phyloP scores from a whole-genome alignment of 768 basidiomycete genomes.

The Gyrodon lividus region DNA sequence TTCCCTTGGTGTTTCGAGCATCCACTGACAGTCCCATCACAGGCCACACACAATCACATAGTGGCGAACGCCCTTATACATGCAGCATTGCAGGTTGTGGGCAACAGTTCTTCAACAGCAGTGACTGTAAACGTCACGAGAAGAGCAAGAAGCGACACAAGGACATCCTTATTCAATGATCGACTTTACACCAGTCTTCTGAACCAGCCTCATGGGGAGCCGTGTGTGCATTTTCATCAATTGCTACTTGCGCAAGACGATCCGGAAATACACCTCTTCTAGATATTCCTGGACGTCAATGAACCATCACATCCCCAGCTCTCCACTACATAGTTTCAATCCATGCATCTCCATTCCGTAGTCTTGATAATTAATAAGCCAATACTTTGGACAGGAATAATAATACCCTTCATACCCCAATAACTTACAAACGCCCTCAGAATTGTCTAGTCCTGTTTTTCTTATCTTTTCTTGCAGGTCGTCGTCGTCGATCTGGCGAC shows the following conservation, averaged over 20 bases:
- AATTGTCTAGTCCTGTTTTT: slow-evolving; percentile 7
- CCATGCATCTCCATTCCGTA: slow-evolving; percentile 4
- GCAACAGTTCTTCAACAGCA: slow-evolving; percentile 32
- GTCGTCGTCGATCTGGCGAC: too few species aligned
- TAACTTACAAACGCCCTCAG: slow-evolving; percentile 3
- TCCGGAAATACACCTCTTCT: background rate
- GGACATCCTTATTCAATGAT: slow-evolving; percentile 14
- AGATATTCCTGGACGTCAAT: background rate
- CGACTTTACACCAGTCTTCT: slow-evolving; percentile 2
- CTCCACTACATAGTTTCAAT: background rate
- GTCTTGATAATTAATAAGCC: slow-evolving; percentile 1
- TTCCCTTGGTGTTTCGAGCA: too few species aligned
- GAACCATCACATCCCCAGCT: slow-evolving; percentile 1
- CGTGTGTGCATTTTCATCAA: slow-evolving; percentile 21
- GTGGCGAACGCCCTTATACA: slow-evolving; percentile 24
- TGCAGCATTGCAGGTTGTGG: slow-evolving; percentile 26
- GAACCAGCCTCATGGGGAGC: slow-evolving; percentile 1
- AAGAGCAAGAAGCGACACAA: slow-evolving; percentile 34
- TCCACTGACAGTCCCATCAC: slow-evolving; percentile 8
- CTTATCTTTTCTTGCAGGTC: background rate
- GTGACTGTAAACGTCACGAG: slow-evolving; percentile 35
- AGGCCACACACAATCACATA: slow-evolving; percentile 32
- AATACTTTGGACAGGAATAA: slow-evolving; percentile 9
- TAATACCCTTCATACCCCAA: slow-evolving; percentile 21
- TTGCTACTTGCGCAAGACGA: background rate